Evolutionary conservation across 129 eudicot species (phyloP).

Genomic region (Saposhnikovia divaricata): DNA sequence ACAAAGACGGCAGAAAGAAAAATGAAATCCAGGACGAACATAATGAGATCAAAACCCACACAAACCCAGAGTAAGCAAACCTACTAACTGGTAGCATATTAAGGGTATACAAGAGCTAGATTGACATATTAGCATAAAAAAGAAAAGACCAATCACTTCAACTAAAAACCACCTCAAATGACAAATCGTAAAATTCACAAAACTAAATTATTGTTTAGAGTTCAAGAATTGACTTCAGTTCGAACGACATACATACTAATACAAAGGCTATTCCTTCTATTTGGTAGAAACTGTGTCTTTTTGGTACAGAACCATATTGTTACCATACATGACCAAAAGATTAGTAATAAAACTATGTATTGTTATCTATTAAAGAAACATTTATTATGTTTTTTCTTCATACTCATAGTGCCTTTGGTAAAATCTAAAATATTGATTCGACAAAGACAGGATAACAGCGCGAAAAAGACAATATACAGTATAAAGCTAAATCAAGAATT

Average conservation of each 20-base stretch:
- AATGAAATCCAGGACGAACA: neutral
- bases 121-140: neutral
- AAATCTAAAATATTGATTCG: neutral
- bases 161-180: neutral
- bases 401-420: neutral
- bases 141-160: neutral
- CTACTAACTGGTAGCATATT: neutral
- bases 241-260: neutral
- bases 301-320: neutral
- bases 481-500: neutral
- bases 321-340: neutral
- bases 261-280: neutral
- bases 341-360: neutral
- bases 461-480: neutral
- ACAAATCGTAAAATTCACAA: neutral
- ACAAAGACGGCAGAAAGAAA: neutral
- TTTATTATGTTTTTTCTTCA: neutral
- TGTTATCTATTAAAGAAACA: neutral
- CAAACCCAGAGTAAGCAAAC: neutral
- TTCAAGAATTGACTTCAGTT: neutral
- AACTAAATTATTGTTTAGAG: neutral
- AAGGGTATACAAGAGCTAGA: constrained; percentile 3
- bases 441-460: neutral
- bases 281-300: neutral
- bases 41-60: neutral